phyloP scores from a whole-genome alignment of 2,329 filamentous ascomycete species.

The Myriosclerotinia scirpicola region DNA sequence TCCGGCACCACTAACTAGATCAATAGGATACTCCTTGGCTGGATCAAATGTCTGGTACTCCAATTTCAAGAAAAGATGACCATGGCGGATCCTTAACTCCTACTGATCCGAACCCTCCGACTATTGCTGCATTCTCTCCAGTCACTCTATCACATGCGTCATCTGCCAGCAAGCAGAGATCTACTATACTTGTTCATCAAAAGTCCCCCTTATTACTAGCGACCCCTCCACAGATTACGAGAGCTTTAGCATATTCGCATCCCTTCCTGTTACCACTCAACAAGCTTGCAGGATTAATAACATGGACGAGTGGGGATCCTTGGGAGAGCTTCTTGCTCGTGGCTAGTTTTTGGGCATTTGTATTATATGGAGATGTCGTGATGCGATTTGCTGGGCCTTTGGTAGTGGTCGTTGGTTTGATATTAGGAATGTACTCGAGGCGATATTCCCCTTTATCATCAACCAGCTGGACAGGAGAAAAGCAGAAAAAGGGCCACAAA shows the following conservation, averaged over 20 bases:
- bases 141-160: constrained; percentile 66
- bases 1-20: constrained; percentile 25
- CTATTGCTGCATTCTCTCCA: constrained; percentile 87
- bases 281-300: constrained; percentile 78
- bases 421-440: constrained; percentile 88
- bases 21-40: constrained; percentile 42
- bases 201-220: constrained; percentile 91
- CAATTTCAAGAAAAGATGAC: constrained; percentile 36
- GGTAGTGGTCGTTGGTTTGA: constrained; percentile 74
- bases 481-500: constrained; percentile 53
- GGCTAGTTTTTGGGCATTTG: constrained; percentile 78
- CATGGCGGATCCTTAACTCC: constrained; percentile 33
- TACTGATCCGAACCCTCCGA: constrained; percentile 58
- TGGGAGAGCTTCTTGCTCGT: constrained; percentile 97
- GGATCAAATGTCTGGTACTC: constrained; percentile 39
- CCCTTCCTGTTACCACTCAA: constrained; percentile 90
- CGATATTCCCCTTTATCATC: constrained; percentile 89
- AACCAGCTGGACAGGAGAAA: constrained; percentile 70
- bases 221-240: constrained; percentile 91
- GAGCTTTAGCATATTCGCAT: constrained; percentile 92
- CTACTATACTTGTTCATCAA: constrained; percentile 92
- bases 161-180: constrained; percentile 71
- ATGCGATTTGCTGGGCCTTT: constrained; percentile 80
- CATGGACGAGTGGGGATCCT: constrained; percentile 89
- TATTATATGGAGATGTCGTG: constrained; percentile 83